phyloP scores from a whole-genome alignment of 352 stramenopile species.

The Globisporangium okanoganense region DNA sequence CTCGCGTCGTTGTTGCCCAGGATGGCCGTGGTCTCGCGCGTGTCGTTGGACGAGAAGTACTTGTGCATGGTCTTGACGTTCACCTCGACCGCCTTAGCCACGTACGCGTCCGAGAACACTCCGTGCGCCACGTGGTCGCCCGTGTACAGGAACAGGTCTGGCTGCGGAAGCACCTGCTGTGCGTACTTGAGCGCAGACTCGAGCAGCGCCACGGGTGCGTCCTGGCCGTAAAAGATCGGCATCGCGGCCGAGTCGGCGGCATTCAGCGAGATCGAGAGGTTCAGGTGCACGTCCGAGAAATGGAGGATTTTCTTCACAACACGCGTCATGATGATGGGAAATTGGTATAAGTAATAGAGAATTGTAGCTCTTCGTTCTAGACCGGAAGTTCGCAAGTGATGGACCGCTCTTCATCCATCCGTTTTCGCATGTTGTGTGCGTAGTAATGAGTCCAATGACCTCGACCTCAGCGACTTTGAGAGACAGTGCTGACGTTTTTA shows the following conservation, averaged over 20 bases:
- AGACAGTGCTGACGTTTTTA: no score
- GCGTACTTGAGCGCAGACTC: constrained; percentile 67
- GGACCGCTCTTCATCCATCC: neutral
- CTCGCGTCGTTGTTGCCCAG: constrained; percentile 74
- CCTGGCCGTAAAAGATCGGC: constrained; percentile 42
- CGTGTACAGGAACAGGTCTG: constrained; percentile 78
- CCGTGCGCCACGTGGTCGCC: constrained; percentile 78
- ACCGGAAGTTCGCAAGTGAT: neutral
- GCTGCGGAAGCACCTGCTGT: constrained; percentile 40
- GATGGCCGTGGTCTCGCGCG: constrained; percentile 61
- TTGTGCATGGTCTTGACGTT: constrained; percentile 68
- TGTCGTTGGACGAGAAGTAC: constrained; percentile 43
- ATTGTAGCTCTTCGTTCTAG: neutral
- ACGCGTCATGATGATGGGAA: neutral
- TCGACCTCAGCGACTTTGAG: no score
- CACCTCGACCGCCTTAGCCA: constrained; percentile 51
- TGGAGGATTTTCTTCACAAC: constrained; percentile 57
- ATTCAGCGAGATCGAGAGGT: constrained; percentile 49
- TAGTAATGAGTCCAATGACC: neutral
- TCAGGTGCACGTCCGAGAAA: constrained; percentile 86
- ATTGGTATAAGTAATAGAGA: neutral
- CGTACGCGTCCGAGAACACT: constrained; percentile 49
- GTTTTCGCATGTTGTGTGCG: neutral
- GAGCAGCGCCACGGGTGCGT: constrained; percentile 55
- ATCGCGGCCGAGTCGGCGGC: constrained; percentile 28